phyloP scores from a whole-genome alignment of 2,329 filamentous ascomycete species.

The Monosporascus sp. region DNA sequence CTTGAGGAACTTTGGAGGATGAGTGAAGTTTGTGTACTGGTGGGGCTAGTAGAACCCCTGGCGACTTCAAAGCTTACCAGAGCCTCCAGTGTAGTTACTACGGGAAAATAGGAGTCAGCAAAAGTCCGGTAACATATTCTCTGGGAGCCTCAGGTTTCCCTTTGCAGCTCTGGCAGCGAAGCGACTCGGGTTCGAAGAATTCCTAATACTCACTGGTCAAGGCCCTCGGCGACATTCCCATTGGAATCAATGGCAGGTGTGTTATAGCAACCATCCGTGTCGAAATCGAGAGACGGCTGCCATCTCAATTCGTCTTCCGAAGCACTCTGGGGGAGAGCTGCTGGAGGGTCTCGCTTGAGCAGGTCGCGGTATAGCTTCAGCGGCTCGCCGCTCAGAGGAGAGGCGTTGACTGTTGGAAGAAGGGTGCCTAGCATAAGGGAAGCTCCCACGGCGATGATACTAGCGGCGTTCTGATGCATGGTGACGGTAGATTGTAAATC shows the following conservation, averaged over 20 bases:
- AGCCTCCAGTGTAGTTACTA: conserved; percentile 11
- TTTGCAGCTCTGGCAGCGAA: too few species aligned
- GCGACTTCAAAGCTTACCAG: background rate
- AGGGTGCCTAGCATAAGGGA: background rate
- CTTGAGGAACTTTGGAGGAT: too few species aligned
- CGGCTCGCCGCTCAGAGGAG: background rate
- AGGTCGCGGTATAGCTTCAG: background rate
- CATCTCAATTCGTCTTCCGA: conserved; percentile 7
- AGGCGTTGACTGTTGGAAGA: background rate
- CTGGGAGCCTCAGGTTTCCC: too few species aligned
- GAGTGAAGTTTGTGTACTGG: too few species aligned
- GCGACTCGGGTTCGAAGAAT: too few species aligned
- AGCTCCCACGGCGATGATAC: background rate
- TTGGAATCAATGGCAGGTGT: conserved; percentile 23
- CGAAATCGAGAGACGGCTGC: conserved; percentile 26
- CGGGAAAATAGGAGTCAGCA: background rate
- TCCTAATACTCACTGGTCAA: conserved; percentile 7
- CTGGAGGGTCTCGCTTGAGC: conserved; percentile 3
- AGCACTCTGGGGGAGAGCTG: conserved; percentile 2
- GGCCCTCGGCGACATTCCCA: conserved; percentile 19
- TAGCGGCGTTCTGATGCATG: background rate
- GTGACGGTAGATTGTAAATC: background rate
- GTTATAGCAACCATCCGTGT: conserved; percentile 27
- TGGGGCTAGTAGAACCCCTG: too few species aligned
- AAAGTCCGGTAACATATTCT: too few species aligned